These are phyloP conservation scores for Penicillium concentricum DNA, from an alignment of 2,329 filamentous ascomycete species.

Conservation along the genomic window DNA sequence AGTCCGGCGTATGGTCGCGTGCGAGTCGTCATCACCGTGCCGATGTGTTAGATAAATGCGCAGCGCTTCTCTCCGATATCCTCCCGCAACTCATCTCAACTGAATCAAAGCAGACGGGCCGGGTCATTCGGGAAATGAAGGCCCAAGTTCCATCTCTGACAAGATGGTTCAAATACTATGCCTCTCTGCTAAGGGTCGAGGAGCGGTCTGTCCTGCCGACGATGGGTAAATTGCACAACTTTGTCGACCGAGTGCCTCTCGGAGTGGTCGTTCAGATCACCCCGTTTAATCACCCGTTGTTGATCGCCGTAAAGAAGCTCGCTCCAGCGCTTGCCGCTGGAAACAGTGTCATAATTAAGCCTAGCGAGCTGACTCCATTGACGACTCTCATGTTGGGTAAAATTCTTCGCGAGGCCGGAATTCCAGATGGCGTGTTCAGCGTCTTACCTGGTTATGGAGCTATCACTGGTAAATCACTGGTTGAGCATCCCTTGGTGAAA, in stretches of 20 bases:
- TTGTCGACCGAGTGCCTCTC: slow-evolving; percentile 36
- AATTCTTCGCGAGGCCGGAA: slow-evolving; percentile 43
- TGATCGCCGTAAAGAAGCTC: slow-evolving; percentile 41
- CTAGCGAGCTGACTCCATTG: slow-evolving; percentile 45
- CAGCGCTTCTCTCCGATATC: slow-evolving; percentile 11
- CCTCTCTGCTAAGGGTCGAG: slow-evolving; percentile 64
- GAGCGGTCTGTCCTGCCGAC: slow-evolving; percentile 67
- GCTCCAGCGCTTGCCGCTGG: slow-evolving; percentile 43
- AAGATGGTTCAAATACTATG: slow-evolving; percentile 70
- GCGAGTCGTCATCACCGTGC: slow-evolving; percentile 20
- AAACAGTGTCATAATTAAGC: slow-evolving; percentile 42
- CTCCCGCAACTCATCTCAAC: slow-evolving; percentile 59
- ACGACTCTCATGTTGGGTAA: slow-evolving; percentile 41
- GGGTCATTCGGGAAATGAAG: slow-evolving; percentile 67
- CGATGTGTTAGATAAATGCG: slow-evolving; percentile 22
- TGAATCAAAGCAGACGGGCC: slow-evolving; percentile 67
- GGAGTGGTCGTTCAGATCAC: slow-evolving; percentile 44
- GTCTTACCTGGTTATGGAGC: slow-evolving; percentile 55
- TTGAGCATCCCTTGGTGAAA: slow-evolving; percentile 29
- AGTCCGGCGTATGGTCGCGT: slow-evolving; percentile 21
- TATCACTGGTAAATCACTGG: slow-evolving; percentile 42
- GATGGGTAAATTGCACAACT: slow-evolving; percentile 41
- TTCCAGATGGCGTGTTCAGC: slow-evolving; percentile 45
- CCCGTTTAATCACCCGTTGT: slow-evolving; percentile 40
- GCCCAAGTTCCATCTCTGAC: slow-evolving; percentile 61